A percentile compares a stretch with the other conserved stretches of the same genome.
Evolutionary conservation across 2,329 filamentous ascomycete genomes (phyloP).

Genomic region (Talaromyces sp.): DNA sequence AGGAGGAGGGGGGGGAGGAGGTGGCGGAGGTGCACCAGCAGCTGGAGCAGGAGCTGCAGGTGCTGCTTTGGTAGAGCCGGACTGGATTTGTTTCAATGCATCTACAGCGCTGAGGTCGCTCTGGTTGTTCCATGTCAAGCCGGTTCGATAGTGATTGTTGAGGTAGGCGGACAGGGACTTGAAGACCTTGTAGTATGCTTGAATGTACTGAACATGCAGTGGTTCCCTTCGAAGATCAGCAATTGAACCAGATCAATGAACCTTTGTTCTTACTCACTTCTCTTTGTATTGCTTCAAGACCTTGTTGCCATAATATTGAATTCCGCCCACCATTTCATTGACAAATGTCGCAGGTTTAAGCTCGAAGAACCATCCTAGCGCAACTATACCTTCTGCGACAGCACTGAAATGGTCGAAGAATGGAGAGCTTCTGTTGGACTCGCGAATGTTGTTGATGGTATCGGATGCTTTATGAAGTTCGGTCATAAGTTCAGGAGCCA

Average conservation of each 20-base stretch:
- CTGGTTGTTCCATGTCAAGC: constrained; percentile 81
- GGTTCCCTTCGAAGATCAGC: constrained; percentile 58
- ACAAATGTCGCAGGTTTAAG: constrained; percentile 81
- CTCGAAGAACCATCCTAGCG: constrained; percentile 87
- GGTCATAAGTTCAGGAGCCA: constrained; percentile 71
- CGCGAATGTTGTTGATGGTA: constrained; percentile 74
- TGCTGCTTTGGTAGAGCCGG: constrained; percentile 29
- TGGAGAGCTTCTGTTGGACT: constrained; percentile 71
- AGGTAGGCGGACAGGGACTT: constrained; percentile 78
- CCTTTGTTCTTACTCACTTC: constrained; percentile 50
- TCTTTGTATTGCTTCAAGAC: constrained; percentile 89
- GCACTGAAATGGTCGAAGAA: constrained; percentile 80
- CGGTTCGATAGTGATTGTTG: constrained; percentile 74
- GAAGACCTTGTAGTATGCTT: constrained; percentile 89
- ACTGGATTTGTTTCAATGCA: constrained; percentile 58
- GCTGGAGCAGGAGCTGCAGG: constrained; percentile 11
- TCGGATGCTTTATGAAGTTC: constrained; percentile 81
- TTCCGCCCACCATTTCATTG: constrained; percentile 74
- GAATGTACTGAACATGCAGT: constrained; percentile 81
- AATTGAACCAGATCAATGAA: neutral
- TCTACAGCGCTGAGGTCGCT: constrained; percentile 70
- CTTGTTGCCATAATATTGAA: constrained; percentile 92
- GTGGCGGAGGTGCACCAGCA: constrained; percentile 28
- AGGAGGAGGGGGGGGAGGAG: constrained; percentile 38
- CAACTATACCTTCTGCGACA: constrained; percentile 84